Evolutionary conservation across 345 rosid species (phyloP), one percentile per base, ranked within the genome.

Genomic region (Syzygium grande): DNA sequence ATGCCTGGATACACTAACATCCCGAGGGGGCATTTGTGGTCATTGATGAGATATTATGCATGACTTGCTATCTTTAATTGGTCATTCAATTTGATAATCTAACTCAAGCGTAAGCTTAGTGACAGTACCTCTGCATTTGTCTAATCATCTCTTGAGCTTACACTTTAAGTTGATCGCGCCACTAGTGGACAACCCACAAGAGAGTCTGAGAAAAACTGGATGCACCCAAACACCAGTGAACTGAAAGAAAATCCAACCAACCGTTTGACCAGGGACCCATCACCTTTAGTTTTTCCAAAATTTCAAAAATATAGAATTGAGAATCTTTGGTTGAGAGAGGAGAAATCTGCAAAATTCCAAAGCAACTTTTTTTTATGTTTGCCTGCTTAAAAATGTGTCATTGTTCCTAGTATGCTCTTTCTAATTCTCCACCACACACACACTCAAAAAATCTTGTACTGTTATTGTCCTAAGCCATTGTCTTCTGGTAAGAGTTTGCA

Each of bases 211-310:
- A 73, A 29, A 73, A 19, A 19, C 38, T 73, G 83, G 38, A 21
- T 73, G 83, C 83, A 11, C 49, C 83, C 83, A 73, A 2, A 21
- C 83, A 21, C 0, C 83, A 73, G 83, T 73, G 83, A 73, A 88
- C 88, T 87, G 89, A 68, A 90, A 86, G 92, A 91, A 91, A 90
- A 92, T 89, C 92, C 95, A 93, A 92, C 89, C 90, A 88, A 91
- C 92, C 92, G 93, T 80, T 92, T 91, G 93, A 93, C 94, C 90
- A 30, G 58, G 89, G 93, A 88, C 80, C 95, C 95, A 22, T 65
- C 25, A 3, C 68, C 55, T 84, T 22, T 77, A 65, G 21, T 85
- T 21, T 65, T 19, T 68, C 52, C 54, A 58, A 51, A 15, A 89
- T 27, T 19, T 19, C 83, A 73, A 55, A 8, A 27, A 15, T 16